Base-by-base conservation (phyloP, 768 basidiomycete species). In the Leucosporidium yakuticum region DNA sequence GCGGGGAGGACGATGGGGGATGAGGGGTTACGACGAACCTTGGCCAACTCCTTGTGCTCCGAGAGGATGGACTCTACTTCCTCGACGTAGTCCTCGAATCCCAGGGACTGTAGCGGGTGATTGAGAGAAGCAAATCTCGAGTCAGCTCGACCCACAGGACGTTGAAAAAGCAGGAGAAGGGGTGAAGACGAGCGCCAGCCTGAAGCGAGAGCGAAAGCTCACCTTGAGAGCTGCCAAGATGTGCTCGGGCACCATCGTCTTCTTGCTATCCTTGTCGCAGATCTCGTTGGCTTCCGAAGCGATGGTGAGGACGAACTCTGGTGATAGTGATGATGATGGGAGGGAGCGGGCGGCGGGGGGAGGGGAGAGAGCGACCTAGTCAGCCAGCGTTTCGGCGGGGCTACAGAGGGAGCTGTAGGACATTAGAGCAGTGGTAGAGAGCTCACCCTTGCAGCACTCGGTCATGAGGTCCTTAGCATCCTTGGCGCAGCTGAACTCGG, bases 231-330 rank as follows among this genome's bases (percentile, higher is more conserved):
- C 96, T 29, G 84, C 81, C 36, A 97, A 88, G 54, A 98, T 93
- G 77, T 99, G 96, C 75, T 99, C 96, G 2, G 96, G 96, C 7
- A 92, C 89, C 74, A 99, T 98, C 1, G 96, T 99, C 82, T 99
- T 99, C 82, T 96, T 97, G 31, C 91, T 91, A 77, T 95, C 93
- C 77, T 91, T 88, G 77, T 98, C 96, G 76, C 96, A 99, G 69
- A 97, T 91, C 73, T 97, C 91, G 78, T 98, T 98, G 62, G 96
- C 91, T 78, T 97, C 92, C 14, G 93, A 91, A 23, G 96, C 95
- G 77, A 99, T 88, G 79, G 98, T 81, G 78, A 98, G 91, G 69
- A 99, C 94, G 79, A 98, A 99, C 82, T 99, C 96, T 99, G 80
- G 21, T 23, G 49, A n/a, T 65, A 49, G 51, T 17, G 51, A 44